Conservation (phyloP, 2,329 filamentous ascomycete genomes). For the Talaromyces sp. region DNA sequence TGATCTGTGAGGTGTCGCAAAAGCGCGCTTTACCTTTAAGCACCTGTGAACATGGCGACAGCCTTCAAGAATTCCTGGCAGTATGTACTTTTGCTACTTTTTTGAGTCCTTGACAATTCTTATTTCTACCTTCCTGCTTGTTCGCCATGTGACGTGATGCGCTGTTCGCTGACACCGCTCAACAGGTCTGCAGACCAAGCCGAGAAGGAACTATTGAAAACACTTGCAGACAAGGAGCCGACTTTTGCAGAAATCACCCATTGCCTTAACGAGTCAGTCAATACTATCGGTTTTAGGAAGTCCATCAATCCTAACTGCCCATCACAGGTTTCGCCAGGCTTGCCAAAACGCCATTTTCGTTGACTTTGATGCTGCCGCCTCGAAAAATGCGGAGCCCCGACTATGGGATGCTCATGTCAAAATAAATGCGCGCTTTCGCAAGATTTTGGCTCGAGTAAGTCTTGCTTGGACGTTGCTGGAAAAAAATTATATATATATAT, state of each 20-base stretch:
- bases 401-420: constrained; percentile 77
- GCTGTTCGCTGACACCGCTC: not conserved
- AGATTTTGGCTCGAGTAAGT: constrained; percentile 55
- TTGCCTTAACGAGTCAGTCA: constrained; percentile 36
- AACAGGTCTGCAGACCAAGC: constrained; percentile 37
- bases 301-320: not conserved
- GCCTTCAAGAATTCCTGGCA: constrained; percentile 49
- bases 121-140: not conserved
- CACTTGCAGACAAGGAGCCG: constrained; percentile 47
- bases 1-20: constrained; percentile 47
- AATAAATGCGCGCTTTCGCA: constrained; percentile 75
- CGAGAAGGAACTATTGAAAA: constrained; percentile 46
- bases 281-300: not conserved
- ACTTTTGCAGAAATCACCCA: constrained; percentile 48
- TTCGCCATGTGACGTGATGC: not conserved
- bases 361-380: constrained; percentile 49
- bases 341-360: constrained; percentile 69
- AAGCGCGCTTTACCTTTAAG: constrained; percentile 12
- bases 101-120: not conserved
- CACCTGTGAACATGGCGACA: constrained; percentile 37
- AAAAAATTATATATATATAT: not conserved
- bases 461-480: constrained; percentile 7
- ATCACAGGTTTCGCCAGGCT: constrained; percentile 60
- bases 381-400: constrained; percentile 61
- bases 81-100: constrained; percentile 33